These are phyloP conservation scores for Lathyrus oleraceus DNA, from an alignment of 306 rosid species.

Conservation along the genomic window DNA sequence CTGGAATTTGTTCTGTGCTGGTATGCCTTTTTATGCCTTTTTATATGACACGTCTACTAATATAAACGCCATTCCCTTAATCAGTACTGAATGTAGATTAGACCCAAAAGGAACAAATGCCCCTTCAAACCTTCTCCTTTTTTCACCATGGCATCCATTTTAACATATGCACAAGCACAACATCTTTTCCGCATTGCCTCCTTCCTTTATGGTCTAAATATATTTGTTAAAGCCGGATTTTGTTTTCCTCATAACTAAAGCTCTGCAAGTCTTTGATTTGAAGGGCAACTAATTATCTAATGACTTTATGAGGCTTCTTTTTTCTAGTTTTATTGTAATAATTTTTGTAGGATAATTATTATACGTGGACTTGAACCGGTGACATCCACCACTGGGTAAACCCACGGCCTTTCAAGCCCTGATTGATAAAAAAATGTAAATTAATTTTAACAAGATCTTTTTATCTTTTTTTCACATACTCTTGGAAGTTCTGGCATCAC, in stretches of 20 bases:
- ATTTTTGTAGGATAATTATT: not conserved
- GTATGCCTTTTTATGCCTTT: conserved; percentile 54
- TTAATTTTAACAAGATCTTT: not conserved
- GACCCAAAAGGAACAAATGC: conserved; percentile 1
- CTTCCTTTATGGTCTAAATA: conserved; percentile 12
- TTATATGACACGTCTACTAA: not conserved
- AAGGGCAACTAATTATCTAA: not conserved
- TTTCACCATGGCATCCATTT: conserved; percentile 22
- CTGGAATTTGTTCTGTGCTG: conserved; percentile 92
- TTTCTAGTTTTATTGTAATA: not conserved
- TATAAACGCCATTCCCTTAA: conserved; percentile 7
- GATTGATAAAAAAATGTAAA: not conserved
- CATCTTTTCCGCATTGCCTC: conserved; percentile 2
- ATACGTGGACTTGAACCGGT: not conserved
- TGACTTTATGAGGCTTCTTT: conserved; percentile 15
- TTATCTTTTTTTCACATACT: not conserved
- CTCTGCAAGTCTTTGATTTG: conserved; percentile 13
- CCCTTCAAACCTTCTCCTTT: not conserved
- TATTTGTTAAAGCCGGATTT: conserved; percentile 1
- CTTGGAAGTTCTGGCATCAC: not conserved
- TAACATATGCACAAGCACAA: not conserved
- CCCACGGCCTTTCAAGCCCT: not conserved
- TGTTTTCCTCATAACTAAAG: not conserved
- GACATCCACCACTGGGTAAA: not conserved
- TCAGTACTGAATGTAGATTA: not conserved